Percentiles rank a stretch among this genome's conserved stretches.
Conservation (phyloP, 1,139 yeast species). For the Eremothecium cymbalariae region DNA sequence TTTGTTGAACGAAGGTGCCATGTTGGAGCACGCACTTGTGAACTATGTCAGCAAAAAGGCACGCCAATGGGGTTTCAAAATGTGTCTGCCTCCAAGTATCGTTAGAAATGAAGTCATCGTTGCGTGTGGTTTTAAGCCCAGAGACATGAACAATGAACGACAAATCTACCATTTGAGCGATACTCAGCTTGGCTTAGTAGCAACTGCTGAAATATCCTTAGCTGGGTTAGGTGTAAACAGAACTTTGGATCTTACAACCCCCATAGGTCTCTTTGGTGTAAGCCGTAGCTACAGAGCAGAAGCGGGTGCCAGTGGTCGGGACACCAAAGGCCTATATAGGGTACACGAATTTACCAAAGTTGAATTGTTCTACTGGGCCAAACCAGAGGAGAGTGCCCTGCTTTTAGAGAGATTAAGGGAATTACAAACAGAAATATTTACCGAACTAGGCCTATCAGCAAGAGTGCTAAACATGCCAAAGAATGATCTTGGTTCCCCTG, state of each 20-base stretch:
- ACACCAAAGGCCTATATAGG: conserved; percentile 84
- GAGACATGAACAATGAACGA: conserved; percentile 79
- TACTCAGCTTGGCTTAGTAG: conserved; percentile 60
- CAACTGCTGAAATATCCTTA: conserved; percentile 92
- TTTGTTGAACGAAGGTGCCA: conserved; percentile 76
- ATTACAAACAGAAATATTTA: conserved; percentile 58
- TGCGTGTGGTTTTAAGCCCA: conserved; percentile 95
- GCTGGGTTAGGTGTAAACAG: conserved; percentile 61
- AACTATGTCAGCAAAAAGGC: conserved; percentile 70
- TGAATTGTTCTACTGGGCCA: conserved; percentile 78
- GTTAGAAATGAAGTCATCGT: conserved; percentile 67
- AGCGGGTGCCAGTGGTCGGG: conserved; percentile 94
- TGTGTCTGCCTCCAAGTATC: conserved; percentile 78
- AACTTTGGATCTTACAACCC: conserved; percentile 29
- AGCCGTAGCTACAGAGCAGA: conserved; percentile 91
- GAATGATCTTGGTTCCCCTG: conserved; percentile 90
- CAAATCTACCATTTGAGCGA: conserved; percentile 63
- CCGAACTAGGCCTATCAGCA: conserved; percentile 67
- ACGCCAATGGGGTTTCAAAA: conserved; percentile 53
- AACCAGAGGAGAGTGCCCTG: conserved; percentile 37
- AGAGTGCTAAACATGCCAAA: conserved; percentile 84
- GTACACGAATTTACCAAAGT: conserved; percentile 98
- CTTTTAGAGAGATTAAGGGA: conserved; percentile 54
- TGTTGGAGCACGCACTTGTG: conserved; percentile 80
- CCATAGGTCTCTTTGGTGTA: conserved; percentile 60